Evolutionary conservation across 768 basidiomycete species (phyloP).

Genomic region (Lentinula boryana): DNA sequence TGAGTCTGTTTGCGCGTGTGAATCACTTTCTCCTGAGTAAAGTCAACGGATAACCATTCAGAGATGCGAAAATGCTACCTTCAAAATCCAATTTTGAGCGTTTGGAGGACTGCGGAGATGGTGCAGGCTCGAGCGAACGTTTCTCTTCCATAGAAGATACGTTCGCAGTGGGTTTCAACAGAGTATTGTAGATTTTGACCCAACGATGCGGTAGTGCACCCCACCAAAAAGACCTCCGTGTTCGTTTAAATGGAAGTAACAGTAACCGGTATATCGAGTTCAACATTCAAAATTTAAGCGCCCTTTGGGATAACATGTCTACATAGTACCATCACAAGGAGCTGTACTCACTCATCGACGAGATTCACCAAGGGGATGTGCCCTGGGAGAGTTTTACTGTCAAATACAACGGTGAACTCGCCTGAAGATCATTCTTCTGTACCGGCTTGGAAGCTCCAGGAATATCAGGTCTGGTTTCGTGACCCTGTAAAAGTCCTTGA

Average conservation of each 20-base stretch:
- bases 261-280: no score
- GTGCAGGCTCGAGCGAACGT: background rate
- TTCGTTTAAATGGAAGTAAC: background rate
- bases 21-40: background rate
- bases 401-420: no score
- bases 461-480: no score
- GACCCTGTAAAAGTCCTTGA: no score
- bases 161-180: background rate
- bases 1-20: background rate
- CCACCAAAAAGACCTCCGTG: background rate
- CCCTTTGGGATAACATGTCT: background rate
- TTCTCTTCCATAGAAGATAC: background rate
- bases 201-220: background rate
- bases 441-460: no score
- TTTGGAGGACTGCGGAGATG: background rate
- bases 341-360: no score
- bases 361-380: no score
- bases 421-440: no score
- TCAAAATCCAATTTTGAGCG: background rate
- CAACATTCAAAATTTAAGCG: background rate
- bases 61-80: background rate
- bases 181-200: background rate
- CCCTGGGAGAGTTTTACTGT: no score
- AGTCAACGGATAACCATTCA: background rate
- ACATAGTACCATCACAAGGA: no score